Conservation (phyloP, 768 basidiomycete species). For the Pleurotus tuber-regium region DNA sequence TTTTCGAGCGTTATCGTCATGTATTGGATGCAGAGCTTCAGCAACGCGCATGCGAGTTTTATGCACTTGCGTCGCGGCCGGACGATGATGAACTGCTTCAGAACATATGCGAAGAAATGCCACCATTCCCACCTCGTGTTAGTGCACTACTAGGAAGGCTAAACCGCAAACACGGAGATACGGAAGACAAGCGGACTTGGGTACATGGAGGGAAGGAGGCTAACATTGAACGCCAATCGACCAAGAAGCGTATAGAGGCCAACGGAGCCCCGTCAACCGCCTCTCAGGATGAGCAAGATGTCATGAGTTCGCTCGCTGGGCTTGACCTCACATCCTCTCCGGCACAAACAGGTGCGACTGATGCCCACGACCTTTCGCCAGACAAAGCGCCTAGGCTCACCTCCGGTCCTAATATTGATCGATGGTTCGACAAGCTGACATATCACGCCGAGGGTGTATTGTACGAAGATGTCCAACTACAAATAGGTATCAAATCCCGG, state of each 20-base stretch:
- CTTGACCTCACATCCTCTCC: conserved; percentile 56
- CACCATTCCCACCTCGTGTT: conserved; percentile 94
- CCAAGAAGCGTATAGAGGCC: conserved; percentile 48
- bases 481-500: conserved; percentile 94
- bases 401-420: conserved; percentile 71
- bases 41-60: conserved; percentile 98
- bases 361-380: conserved; percentile 21
- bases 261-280: conserved; percentile 33
- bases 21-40: conserved; percentile 96
- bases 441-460: conserved; percentile 84
- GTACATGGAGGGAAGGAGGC: conserved; percentile 92
- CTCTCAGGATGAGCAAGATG: conserved; percentile 43
- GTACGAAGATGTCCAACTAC: conserved; percentile 94
- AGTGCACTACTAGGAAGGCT: conserved; percentile 86
- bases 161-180: conserved; percentile 86
- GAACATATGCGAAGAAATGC: conserved; percentile 98
- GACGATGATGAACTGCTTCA: conserved; percentile 93
- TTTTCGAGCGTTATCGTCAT: conserved; percentile 97
- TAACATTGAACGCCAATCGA: conserved; percentile 72
- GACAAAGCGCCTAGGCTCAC: conserved; percentile 56
- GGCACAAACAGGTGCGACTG: conserved; percentile 9
- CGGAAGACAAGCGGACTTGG: conserved; percentile 96
- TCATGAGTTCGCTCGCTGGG: conserved; percentile 78
- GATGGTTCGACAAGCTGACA: conserved; percentile 85
- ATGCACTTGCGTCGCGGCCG: conserved; percentile 76